These are phyloP conservation scores for Gastroboletus turbinatus DNA, from an alignment of 1,284 basidiomycete genomes.

Conservation along the genomic window DNA sequence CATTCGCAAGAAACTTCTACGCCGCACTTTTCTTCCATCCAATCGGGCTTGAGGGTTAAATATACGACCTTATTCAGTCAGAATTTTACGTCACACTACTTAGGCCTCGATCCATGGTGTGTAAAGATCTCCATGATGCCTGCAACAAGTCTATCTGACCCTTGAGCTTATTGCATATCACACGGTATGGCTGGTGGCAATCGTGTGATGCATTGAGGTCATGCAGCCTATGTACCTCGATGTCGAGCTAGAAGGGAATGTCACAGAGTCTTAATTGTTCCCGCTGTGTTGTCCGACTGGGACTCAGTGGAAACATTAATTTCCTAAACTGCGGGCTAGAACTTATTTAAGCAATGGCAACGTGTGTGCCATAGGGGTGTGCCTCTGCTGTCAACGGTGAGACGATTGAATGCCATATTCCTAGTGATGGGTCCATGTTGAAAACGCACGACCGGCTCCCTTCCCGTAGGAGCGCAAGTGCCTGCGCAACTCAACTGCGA, in stretches of 20 bases:
- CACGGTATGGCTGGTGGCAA: neutral
- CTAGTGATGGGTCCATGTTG: neutral
- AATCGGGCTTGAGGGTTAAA: neutral
- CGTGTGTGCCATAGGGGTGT: neutral
- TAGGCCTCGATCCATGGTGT: neutral
- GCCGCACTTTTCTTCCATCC: too few relatives aligned
- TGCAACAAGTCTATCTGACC: too few relatives aligned
- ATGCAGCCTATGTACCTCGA: neutral
- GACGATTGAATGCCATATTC: neutral
- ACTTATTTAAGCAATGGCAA: neutral
- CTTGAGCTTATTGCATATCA: neutral
- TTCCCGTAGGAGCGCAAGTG: neutral
- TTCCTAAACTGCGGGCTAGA: neutral
- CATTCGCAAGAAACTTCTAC: neutral
- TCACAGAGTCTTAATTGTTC: neutral
- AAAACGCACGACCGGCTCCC: neutral
- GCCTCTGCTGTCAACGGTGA: neutral
- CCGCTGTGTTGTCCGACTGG: neutral
- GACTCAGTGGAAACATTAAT: too few relatives aligned
- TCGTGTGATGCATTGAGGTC: neutral
- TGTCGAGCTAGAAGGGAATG: neutral
- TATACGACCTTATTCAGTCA: neutral
- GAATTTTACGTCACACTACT: neutral
- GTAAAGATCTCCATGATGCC: neutral
- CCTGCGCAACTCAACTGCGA: neutral